phyloP scores from a whole-genome alignment of 1,284 basidiomycete species.

The Cryptococcus neoformans region DNA sequence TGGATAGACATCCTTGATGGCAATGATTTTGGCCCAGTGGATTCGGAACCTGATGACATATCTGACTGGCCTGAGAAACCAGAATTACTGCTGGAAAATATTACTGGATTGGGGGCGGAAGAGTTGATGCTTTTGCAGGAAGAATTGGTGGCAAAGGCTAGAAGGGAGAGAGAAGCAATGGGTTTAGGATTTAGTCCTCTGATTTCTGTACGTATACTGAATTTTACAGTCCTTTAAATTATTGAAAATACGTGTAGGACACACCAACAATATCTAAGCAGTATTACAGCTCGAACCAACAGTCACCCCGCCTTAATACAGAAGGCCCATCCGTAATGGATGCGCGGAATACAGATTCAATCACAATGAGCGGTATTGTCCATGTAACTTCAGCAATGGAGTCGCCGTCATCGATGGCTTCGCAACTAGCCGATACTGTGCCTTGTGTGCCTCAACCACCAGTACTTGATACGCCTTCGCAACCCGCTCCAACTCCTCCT shows the following conservation, averaged over 20 bases:
- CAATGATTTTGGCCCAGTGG: not conserved
- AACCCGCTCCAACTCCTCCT: too few relatives aligned
- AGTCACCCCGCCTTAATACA: too few relatives aligned
- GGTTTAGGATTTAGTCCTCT: conserved; percentile 12
- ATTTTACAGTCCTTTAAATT: not conserved
- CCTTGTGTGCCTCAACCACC: too few relatives aligned
- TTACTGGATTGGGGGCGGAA: conserved; percentile 35
- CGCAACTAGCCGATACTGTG: too few relatives aligned
- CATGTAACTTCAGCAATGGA: too few relatives aligned
- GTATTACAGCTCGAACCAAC: not conserved
- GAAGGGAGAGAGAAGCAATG: conserved; percentile 30
- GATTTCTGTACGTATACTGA: conserved; percentile 9
- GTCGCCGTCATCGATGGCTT: too few relatives aligned
- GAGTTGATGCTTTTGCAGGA: conserved; percentile 34
- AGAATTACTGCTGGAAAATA: conserved; percentile 20
- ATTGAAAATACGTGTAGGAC: conserved; percentile 1
- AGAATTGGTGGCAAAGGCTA: conserved; percentile 37
- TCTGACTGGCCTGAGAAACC: not conserved
- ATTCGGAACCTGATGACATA: too few relatives aligned
- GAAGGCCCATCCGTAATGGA: too few relatives aligned
- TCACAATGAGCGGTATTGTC: too few relatives aligned
- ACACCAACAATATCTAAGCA: conserved; percentile 8
- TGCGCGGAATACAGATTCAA: too few relatives aligned
- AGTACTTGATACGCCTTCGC: too few relatives aligned
- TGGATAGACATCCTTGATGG: conserved; percentile 9